A percentile compares a stretch with the other conserved stretches of the same genome.
Conservation (phyloP, 768 basidiomycete genomes). For the Leucosporidium yakuticum region DNA sequence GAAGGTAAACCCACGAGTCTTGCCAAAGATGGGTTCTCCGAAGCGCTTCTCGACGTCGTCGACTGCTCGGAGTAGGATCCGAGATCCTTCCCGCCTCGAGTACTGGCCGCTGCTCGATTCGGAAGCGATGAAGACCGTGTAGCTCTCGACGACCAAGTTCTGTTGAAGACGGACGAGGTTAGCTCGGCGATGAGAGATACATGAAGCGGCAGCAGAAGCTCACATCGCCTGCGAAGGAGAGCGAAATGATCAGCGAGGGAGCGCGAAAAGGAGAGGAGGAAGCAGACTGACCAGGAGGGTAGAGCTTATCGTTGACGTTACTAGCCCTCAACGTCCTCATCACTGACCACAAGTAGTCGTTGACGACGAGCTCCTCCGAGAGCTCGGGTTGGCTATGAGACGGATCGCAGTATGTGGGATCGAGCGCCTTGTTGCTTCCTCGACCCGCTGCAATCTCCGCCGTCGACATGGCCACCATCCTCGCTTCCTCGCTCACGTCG, state of each 20-base stretch:
- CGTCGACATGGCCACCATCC: conserved; percentile 25
- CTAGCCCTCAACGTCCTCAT: conserved; percentile 45
- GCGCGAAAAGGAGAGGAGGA: no score
- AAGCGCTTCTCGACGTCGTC: conserved; percentile 38
- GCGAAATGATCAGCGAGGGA: not conserved
- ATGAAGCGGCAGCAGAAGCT: no score
- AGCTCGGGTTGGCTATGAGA: conserved; percentile 13
- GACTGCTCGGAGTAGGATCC: conserved; percentile 34
- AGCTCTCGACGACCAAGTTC: conserved; percentile 28
- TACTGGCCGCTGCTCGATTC: conserved; percentile 16
- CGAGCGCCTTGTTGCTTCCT: conserved; percentile 36
- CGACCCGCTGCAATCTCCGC: conserved; percentile 34
- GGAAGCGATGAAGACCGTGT: conserved; percentile 29
- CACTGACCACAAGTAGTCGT: conserved; percentile 43
- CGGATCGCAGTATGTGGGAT: conserved; percentile 37
- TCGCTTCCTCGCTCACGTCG: conserved; percentile 22
- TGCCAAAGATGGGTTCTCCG: conserved; percentile 33
- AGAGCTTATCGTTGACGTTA: conserved; percentile 45
- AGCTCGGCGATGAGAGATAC: not conserved
- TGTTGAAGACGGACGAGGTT: not conserved
- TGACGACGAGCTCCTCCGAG: conserved; percentile 34
- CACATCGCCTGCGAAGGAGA: conserved; percentile 9
- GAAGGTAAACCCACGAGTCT: conserved; percentile 11
- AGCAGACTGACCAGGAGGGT: conserved; percentile 40
- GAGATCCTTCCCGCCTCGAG: conserved; percentile 29